Evolutionary conservation across 352 stramenopile genomes (phyloP), one percentile per base, ranked within the genome.

Genomic region (Pythium scleroteichum): DNA sequence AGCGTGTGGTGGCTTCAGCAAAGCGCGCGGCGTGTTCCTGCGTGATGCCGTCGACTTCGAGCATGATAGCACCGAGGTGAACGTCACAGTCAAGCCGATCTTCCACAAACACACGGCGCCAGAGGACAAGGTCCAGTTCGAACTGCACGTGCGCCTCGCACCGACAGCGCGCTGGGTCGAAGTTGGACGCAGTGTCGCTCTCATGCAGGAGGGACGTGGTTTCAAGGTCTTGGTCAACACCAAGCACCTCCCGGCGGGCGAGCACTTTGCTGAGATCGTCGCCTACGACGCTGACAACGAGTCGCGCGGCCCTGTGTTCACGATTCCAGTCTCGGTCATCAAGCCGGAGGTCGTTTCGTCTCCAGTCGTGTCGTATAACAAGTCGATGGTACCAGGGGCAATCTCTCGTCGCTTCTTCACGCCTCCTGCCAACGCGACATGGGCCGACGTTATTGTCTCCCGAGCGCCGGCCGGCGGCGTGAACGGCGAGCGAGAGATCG

Each of bases 221-320:
- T 98, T 99, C 70, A 96, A 96, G 57, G 85, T 98, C 33, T 72
- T 86, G 3, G 78, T 98, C 17, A 76, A 97, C 72, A 93, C 93
- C 0, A 88, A 87, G 19, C 53, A 86, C 50, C 60, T 98, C 19
- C 53, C 72, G 13, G 60, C 76, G 26, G 94, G 93, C 17, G 73
- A 96, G 19, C 90, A 98, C 68, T 95, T 82, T 55, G 87, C 80
- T 0, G 85, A 92, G 61, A 88, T 99, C 33, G 58, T 86, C 24
- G 94, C 84, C 8, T 92, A 86, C 60, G 82, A 93, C 63, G 79
- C 77, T 14, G 67, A 78, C 48, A 77, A 94, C 48, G 68, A 83
- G 33, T 61, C 63, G 40, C 70, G 78, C 24, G 90, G 89, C 0
- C 55, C 85, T 4, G 29, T 98, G 16, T 99, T 98, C 59, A 82